phyloP scores from a whole-genome alignment of 768 basidiomycete species.

The Mycena albidolilacea region DNA sequence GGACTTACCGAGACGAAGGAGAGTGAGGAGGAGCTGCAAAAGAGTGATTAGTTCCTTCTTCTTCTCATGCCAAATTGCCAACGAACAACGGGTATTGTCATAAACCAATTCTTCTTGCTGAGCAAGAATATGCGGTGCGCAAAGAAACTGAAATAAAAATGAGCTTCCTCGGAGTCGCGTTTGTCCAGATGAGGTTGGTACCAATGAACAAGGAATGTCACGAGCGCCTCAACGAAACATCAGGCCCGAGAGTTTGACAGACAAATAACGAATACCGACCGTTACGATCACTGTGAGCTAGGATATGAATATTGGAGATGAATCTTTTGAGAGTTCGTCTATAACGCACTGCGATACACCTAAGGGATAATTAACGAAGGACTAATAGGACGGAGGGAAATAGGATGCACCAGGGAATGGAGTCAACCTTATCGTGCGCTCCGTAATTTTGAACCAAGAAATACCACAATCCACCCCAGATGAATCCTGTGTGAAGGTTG shows the following conservation, averaged over 20 bases:
- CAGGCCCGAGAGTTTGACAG: neutral
- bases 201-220: slow-evolving; percentile 62
- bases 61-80: too few relatives aligned
- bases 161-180: neutral
- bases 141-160: slow-evolving; percentile 48
- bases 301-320: slow-evolving; percentile 15
- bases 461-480: slow-evolving; percentile 52
- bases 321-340: neutral
- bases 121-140: slow-evolving; percentile 52
- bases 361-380: neutral
- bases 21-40: slow-evolving; percentile 39
- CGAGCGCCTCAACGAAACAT: slow-evolving; percentile 48
- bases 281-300: slow-evolving; percentile 45
- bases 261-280: slow-evolving; percentile 35
- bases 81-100: slow-evolving; percentile 44
- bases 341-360: slow-evolving; percentile 32
- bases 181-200: slow-evolving; percentile 31
- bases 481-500: slow-evolving; percentile 49
- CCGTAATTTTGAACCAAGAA: slow-evolving; percentile 50
- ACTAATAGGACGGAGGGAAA: neutral
- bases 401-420: slow-evolving; percentile 48
- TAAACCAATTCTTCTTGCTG: slow-evolving; percentile 44
- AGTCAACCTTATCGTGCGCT: slow-evolving; percentile 41
- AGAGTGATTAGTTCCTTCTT: neutral
- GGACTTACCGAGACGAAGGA: slow-evolving; percentile 43